A percentile compares a stretch with the other conserved stretches of the same genome.
Conservation (phyloP, 257 asterid species). For the Sherardia arvensis region DNA sequence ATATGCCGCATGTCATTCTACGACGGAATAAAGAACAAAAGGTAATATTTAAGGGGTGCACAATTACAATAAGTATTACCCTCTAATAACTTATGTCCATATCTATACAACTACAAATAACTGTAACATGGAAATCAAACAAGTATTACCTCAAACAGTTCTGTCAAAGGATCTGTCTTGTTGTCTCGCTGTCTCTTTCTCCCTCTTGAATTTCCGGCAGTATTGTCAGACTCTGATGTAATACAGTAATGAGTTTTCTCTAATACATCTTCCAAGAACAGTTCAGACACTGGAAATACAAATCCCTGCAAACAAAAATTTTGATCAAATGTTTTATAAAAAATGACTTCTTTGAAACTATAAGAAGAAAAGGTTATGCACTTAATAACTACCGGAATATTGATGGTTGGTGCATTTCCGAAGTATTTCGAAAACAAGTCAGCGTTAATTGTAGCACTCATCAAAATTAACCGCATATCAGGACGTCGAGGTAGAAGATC, state of each 20-base stretch:
- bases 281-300: slow-evolving; percentile 78
- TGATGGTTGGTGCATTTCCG: slow-evolving; percentile 80
- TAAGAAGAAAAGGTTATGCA: slow-evolving; percentile 1
- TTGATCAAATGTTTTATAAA: slow-evolving; percentile 8
- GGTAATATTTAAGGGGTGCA: no score
- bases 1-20: background rate
- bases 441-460: slow-evolving; percentile 98
- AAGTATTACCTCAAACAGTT: slow-evolving; percentile 61
- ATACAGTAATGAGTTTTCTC: slow-evolving; percentile 63
- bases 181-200: slow-evolving; percentile 58
- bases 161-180: slow-evolving; percentile 66
- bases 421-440: slow-evolving; percentile 79
- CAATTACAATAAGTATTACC: no score
- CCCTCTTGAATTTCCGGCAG: slow-evolving; percentile 52
- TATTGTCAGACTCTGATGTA: slow-evolving; percentile 40
- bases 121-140: background rate
- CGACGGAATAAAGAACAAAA: no score
- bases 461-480: slow-evolving; percentile 75
- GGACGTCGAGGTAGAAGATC: slow-evolving; percentile 96
- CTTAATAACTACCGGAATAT: slow-evolving; percentile 59
- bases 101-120: background rate
- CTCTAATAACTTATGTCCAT: no score
- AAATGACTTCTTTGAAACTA: slow-evolving; percentile 10
- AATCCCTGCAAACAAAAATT: slow-evolving; percentile 62
- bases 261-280: slow-evolving; percentile 80